Conservation (phyloP, 73 alveolate species). For the Stentor roeselii region DNA sequence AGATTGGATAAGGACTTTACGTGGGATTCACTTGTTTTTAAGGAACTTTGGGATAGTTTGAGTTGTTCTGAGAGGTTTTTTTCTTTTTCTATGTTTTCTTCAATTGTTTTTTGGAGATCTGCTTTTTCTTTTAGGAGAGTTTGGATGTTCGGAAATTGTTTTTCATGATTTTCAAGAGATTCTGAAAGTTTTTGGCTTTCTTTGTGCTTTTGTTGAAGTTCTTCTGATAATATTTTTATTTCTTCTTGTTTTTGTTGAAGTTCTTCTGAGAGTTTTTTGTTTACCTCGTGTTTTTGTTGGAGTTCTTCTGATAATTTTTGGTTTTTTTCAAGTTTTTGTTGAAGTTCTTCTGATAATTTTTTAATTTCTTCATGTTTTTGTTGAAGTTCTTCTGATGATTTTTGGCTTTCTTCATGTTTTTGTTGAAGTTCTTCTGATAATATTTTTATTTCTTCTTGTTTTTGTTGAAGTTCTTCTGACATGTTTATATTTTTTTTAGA, state of each 20-base stretch:
- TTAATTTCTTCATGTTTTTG: not conserved
- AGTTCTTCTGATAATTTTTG: not conserved
- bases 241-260: not conserved
- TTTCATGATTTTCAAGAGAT: not conserved
- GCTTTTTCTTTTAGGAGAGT: not conserved
- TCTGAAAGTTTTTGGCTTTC: not conserved
- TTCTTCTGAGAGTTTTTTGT: not conserved
- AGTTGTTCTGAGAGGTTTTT: too few relatives aligned
- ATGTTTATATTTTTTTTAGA: not conserved
- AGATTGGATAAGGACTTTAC: too few relatives aligned
- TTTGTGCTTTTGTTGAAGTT: not conserved
- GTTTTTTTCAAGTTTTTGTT: too few relatives aligned
- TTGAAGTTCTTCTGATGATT: not conserved
- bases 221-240: too few relatives aligned
- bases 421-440: slow-evolving; percentile 24
- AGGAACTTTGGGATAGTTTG: too few relatives aligned
- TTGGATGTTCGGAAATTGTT: not conserved
- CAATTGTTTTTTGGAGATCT: not conserved
- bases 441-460: slow-evolving; percentile 27
- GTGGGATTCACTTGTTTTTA: too few relatives aligned
- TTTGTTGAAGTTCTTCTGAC: slow-evolving; percentile 29
- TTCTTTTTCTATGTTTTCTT: not conserved
- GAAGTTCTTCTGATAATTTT: not conserved
- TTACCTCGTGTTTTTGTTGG: not conserved
- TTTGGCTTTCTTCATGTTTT: too few relatives aligned